Conservation (phyloP, 2,329 filamentous ascomycete species). For the Ceratocystis diversiconidia region DNA sequence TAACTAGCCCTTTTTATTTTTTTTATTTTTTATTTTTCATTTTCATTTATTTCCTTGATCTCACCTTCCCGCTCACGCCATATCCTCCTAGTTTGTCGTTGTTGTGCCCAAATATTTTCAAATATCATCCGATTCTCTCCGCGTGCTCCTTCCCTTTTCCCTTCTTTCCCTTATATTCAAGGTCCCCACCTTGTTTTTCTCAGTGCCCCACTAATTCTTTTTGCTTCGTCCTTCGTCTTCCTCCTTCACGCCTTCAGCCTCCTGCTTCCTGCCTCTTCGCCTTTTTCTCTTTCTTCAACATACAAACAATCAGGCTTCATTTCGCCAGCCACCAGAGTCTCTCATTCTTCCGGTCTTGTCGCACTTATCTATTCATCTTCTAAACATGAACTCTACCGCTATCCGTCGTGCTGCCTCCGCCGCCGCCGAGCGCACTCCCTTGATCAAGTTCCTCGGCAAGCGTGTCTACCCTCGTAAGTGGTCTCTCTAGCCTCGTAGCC, state of each 20-base stretch:
- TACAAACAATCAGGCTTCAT: not conserved
- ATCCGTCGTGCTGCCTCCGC: constrained; percentile 40
- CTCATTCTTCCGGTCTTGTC: not conserved
- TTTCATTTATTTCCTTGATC: not conserved
- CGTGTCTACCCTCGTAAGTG: constrained; percentile 43
- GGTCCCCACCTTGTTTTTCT: not conserved
- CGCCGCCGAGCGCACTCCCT: constrained; percentile 44
- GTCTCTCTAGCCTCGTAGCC: not conserved
- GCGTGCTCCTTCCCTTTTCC: constrained; percentile 2
- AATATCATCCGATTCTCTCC: constrained; percentile 7
- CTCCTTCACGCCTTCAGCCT: not conserved
- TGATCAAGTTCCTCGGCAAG: constrained; percentile 50
- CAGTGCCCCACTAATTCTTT: constrained; percentile 1
- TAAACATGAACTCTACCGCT: constrained; percentile 40
- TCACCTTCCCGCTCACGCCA: not conserved
- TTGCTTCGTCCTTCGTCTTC: not conserved
- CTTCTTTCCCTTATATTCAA: not conserved
- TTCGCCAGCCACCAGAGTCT: not conserved
- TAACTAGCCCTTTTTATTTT: too few relatives aligned
- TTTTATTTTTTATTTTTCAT: too few relatives aligned
- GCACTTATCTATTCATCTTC: not conserved
- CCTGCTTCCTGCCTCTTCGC: not conserved
- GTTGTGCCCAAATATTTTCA: not conserved
- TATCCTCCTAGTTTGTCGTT: not conserved
- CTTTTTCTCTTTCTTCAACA: not conserved